Conservation (phyloP, 495 filamentous ascomycete species). For the Penicillium simplicissimum region DNA sequence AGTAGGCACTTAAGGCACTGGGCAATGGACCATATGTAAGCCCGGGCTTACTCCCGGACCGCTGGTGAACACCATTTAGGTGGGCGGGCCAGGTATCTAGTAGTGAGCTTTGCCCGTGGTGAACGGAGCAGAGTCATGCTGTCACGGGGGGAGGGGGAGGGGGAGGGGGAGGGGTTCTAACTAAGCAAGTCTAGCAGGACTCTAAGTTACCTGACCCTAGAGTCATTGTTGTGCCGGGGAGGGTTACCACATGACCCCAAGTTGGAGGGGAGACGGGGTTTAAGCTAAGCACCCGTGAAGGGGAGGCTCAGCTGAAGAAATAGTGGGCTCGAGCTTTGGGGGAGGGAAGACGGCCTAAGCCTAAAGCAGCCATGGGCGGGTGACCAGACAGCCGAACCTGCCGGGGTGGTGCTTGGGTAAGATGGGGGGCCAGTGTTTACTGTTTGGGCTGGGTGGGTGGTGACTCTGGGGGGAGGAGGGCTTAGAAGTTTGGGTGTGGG, state of each 20-base stretch:
- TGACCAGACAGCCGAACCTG: conserved; percentile 5
- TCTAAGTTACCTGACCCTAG: too few relatives aligned
- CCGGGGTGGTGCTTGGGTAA: conserved; percentile 6
- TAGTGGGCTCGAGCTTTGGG: background rate
- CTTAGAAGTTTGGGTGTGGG: background rate
- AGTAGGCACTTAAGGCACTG: background rate
- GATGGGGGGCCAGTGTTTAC: background rate
- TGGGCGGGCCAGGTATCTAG: too few relatives aligned
- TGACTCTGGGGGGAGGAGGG: background rate
- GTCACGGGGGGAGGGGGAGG: too few relatives aligned
- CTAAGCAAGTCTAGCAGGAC: background rate
- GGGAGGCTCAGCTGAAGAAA: background rate
- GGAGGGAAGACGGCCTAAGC: conserved; percentile 18
- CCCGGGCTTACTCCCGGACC: background rate
- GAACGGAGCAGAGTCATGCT: too few relatives aligned
- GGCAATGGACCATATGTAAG: background rate
- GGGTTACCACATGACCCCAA: conserved; percentile 1
- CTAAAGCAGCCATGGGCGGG: conserved; percentile 27
- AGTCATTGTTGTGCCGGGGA: background rate
- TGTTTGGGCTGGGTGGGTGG: background rate
- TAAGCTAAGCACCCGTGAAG: background rate
- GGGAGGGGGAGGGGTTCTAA: too few relatives aligned
- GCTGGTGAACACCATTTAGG: background rate
- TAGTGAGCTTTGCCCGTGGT: too few relatives aligned
- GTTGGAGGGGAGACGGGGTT: background rate